Base-by-base conservation (phyloP, 2,329 filamentous ascomycete species). In the Ophiostoma montium region DNA sequence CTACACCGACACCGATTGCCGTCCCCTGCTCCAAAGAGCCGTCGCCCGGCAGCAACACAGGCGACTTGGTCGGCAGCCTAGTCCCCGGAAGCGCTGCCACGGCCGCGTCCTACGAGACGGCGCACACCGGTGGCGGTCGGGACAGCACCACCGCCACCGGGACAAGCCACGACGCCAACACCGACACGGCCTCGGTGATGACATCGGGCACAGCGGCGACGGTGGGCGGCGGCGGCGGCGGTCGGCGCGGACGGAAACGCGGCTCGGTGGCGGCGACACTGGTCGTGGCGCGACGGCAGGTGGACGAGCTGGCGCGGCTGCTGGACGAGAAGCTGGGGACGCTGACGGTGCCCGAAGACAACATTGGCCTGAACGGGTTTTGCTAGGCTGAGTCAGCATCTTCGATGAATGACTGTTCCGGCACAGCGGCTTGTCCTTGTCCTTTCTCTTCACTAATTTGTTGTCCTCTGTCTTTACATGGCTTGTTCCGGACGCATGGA, bases 271-370 rank as follows among this genome's bases (percentile, higher is more conserved):
- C 70, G 2, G 67, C 67, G 2, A 71, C 67, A 19, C 70, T 76
- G 18, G 67, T 73, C 46, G 66, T 67, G 9, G 70, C 76, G 61
- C 67, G 76, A 51, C 67, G 71, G 50, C 74, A 77, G 50, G 74
- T 76, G 4, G 74, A 77, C 55, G 76, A 80, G 54, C 64, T 82
- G 49, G 75, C 74, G 21, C 64, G 67, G 49, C 78, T 74, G 70
- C 60, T 82, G 54, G 77, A 82, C 54, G 72, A 73, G n/a, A 74
- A 74, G 63, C 65, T 82, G 6, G 72, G 72, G 6, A 65, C 67
- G 13, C 59, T 80, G 52, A 63, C 63, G 13, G 68, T 78, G 27
- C 74, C 76, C 0, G 70, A 75, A 45, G 74, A 77, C 47, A 70
- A 68, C 5, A 64, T 72, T 19, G 67, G 68, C 9, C 57, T 64